Evolutionary conservation across 73 alveolate species (phyloP), one percentile per base, ranked within the genome.

Genomic region (Urostyla sp.): DNA sequence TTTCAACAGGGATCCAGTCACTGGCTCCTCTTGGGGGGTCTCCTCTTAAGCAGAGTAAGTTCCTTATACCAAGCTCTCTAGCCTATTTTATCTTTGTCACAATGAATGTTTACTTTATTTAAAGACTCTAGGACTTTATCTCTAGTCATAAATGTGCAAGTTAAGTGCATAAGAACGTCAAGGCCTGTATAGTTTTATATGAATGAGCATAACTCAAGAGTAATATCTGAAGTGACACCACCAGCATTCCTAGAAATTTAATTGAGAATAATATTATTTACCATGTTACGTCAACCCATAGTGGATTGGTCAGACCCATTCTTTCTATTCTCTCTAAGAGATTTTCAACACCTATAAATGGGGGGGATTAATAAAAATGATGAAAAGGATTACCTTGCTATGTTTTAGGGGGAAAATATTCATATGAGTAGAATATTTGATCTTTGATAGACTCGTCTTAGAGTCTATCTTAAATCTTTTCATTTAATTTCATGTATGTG

Each of bases 231-330:
- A 1, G 98, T 74, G 20, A 94, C 87, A 28, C 93, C 92, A 0
- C 94, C 98, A 1, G 96, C 98, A 5, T 94, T 92, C 76, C 76
- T 59, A 32, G 8, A 55, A 31, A 2, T 20, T 6, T 55, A 13
- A 59, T 59, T 26, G n/a, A 31, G 21, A 4, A 32, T n/a, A 4
- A 30, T 36, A 27, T n/a, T 30, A 11, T 40, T 24, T 59, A 59
- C 98, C 98, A 92, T 13, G 98, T 92, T 51, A 92, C 87, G 80
- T 92, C 98, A 11, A 87, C 85, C 87, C 91, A 92, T 31, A 89
- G 75, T 13, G 98, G 98, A 53, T 88, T 83, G 36, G 89, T 55
- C 36, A 77, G 16, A 36, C 83, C 77, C 88, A 85, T 69, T 50
- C 94, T 67, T 31, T 78, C 94, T 37, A 76, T 69, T 78, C 90